These are phyloP conservation scores for Aspergillus sclerotialis DNA, from an alignment of 2,329 filamentous ascomycete genomes.

Conservation along the genomic window DNA sequence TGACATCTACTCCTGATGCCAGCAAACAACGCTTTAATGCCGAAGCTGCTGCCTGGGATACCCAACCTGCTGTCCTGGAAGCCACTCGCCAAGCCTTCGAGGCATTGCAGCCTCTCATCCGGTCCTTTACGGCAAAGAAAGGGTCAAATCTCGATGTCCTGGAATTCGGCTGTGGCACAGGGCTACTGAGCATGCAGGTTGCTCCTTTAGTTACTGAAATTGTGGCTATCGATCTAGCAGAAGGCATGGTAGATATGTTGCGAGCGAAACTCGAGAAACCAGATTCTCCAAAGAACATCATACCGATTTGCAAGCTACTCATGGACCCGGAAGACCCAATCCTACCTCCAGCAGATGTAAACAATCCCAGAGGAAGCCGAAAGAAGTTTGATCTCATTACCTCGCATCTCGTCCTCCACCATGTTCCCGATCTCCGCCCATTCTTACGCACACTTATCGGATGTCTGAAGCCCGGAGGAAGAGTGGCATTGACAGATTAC, in stretches of 20 bases:
- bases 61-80: conserved; percentile 44
- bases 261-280: conserved; percentile 34
- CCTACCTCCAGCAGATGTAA: conserved; percentile 29
- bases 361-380: conserved; percentile 18
- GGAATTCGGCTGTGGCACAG: conserved; percentile 53
- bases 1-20: neutral
- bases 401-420: conserved; percentile 51
- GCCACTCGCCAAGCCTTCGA: conserved; percentile 39
- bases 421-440: conserved; percentile 41
- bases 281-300: conserved; percentile 34
- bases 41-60: conserved; percentile 50
- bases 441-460: conserved; percentile 42
- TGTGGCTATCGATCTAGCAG: conserved; percentile 48
- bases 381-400: conserved; percentile 46
- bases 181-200: conserved; percentile 45
- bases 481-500: conserved; percentile 50
- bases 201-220: conserved; percentile 43
- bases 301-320: conserved; percentile 41
- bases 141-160: conserved; percentile 37
- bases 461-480: conserved; percentile 43
- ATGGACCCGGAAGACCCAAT: conserved; percentile 43
- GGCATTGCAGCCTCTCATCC: conserved; percentile 33
- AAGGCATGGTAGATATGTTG: conserved; percentile 50
- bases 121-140: conserved; percentile 12
- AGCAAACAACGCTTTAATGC: conserved; percentile 45